Percentiles rank a stretch among this genome's conserved stretches.
Conservation (phyloP, 257 asterid species). For the Petunia axillaris region DNA sequence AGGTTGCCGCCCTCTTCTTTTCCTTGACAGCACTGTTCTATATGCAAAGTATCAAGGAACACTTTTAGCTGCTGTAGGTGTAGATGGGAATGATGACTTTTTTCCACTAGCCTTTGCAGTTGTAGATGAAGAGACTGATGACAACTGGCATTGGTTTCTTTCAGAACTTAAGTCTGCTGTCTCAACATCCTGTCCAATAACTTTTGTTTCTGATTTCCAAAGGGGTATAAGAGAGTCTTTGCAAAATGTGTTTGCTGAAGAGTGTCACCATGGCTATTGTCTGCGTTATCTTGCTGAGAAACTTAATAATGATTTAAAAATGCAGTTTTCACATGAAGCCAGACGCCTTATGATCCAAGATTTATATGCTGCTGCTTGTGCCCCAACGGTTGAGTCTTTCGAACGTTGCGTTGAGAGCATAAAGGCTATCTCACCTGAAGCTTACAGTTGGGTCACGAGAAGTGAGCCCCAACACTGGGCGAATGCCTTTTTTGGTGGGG, state of each 20-base stretch:
- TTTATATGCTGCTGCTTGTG: slow-evolving; percentile 86
- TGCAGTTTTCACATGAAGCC: slow-evolving; percentile 98
- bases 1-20: slow-evolving; percentile 84
- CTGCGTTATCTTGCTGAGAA: slow-evolving; percentile 90
- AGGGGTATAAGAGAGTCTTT: slow-evolving; percentile 81
- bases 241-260: slow-evolving; percentile 73
- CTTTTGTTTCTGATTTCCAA: slow-evolving; percentile 90
- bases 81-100: slow-evolving; percentile 92
- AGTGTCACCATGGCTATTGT: slow-evolving; percentile 86
- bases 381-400: slow-evolving; percentile 71
- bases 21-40: slow-evolving; percentile 89
- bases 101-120: slow-evolving; percentile 95
- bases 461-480: slow-evolving; percentile 98
- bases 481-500: slow-evolving; percentile 77
- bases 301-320: slow-evolving; percentile 86
- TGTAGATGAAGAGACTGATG: slow-evolving; percentile 91
- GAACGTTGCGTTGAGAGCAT: slow-evolving; percentile 71
- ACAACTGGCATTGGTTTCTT: slow-evolving; percentile 96
- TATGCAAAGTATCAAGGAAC: slow-evolving; percentile 96
- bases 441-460: slow-evolving; percentile 77
- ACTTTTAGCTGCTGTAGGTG: slow-evolving; percentile 83
- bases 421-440: slow-evolving; percentile 95
- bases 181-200: slow-evolving; percentile 65
- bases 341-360: slow-evolving; percentile 97
- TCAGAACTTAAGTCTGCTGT: slow-evolving; percentile 78